Evolutionary conservation across 495 filamentous ascomycete genomes (phyloP), one percentile per base, ranked within the genome.

Genomic region (Penicillium subrubescens): DNA sequence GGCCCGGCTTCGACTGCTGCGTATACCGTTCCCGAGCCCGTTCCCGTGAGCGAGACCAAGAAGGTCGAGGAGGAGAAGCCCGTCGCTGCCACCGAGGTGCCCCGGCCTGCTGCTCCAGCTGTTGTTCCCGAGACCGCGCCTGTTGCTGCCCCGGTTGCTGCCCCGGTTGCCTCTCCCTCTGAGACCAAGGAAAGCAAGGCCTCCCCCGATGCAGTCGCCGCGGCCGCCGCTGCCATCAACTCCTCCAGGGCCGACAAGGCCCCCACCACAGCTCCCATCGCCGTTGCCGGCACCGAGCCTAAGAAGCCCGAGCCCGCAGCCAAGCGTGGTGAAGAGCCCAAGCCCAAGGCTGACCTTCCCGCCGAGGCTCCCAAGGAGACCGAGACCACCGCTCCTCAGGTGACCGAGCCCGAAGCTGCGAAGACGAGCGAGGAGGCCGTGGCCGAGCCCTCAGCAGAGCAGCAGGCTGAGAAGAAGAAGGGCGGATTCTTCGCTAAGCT

Each of bases 41-140:
- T 63, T 23, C 61, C 60, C 23, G 61, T 46, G 15, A 56, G 56
- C 4, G 65, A 63, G 65, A 37, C 60, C 11, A 93, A 96, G 83
- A 95, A 94, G 74, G 79, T 75, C 65, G 83, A 84, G 72, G 87
- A 95, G 69, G 89, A 92, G 75, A 37, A 35, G 53, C 29, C 29
- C 17, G 91, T 86, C 93, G 46, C 44, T 46, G 34, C 57, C 39
- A 15, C 31, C 31, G 37, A 39, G 19, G 48, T 25, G 8, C 23
- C 50, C 34, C 21, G 43, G n/a, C 21, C 33, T 41, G 37, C 37
- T 58, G 88, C 89, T 78, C 90, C 95, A 60, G 80, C 94, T 43
- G 90, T 21, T 19, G 11, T 12, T 14, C n/a, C 25, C 25, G 25
- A 27, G 25, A 27, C 25, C 25, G 25, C 25, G 25, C 25, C 52